Evolutionary conservation across 805 yeast genomes (phyloP), one percentile per base, ranked within the genome.

Genomic region (Yarrowia sp.): DNA sequence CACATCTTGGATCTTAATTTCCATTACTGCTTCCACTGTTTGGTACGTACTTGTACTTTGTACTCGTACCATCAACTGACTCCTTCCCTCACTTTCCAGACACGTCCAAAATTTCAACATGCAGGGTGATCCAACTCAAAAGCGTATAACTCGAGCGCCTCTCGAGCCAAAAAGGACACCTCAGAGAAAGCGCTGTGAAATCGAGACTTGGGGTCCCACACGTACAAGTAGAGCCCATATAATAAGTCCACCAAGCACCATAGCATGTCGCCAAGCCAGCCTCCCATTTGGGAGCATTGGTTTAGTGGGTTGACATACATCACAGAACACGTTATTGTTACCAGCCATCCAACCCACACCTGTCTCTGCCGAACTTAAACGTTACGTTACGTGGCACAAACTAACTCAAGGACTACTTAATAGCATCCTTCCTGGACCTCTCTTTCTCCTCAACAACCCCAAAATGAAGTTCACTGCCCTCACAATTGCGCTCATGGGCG

Each of bases 391-490:
- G 61, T 54, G 61, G 61, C 61, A 38, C 61, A 36, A 54, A 54
- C 61, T 54, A 36, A 38, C 44, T 38, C 46, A 26, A n/a, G 46
- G 61, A 54, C 61, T 54, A 54, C 61, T 36, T 54, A 54, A 36
- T 54, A 54, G 41, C 59, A 56, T 16, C 62, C 48, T 10, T 40
- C 38, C 51, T 30, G 40, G 22, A 22, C 51, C 32, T 58, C 51
- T 58, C 51, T 58, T 58, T 41, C 28, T 58, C 51, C 19, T 21
- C 49, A 41, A 30, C 49, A 16, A 44, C 22, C 49, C 51, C 26
- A 58, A 58, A 56, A 81, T 80, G 83, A 80, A 77, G 74, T 73
- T 79, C 70, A 67, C 70, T 66, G 67, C 66, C 69, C 30, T 75
- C 79, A 61, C 71, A 73, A 44, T 62, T 24, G 61, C 67, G 40